Conservation (phyloP, 306 rosid species). For the Inga laurina region DNA sequence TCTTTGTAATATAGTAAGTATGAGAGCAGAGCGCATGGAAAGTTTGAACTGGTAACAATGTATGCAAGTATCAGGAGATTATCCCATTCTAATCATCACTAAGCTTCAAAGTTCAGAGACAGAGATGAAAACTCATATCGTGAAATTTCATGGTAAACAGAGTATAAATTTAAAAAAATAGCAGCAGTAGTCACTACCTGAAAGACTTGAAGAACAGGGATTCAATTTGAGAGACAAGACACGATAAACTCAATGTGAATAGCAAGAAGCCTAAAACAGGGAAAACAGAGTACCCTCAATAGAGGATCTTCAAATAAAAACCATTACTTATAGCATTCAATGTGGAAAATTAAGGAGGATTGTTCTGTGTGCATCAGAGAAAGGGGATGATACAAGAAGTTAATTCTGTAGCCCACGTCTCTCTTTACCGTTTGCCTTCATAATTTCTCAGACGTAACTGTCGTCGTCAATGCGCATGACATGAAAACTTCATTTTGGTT, state of each 20-base stretch:
- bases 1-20: neutral
- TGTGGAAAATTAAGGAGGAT: neutral
- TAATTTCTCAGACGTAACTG: neutral
- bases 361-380: neutral
- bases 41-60: neutral
- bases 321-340: neutral
- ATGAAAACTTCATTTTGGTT: neutral
- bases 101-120: neutral
- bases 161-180: neutral
- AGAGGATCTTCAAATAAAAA: neutral
- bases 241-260: neutral
- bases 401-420: neutral
- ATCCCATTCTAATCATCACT: neutral
- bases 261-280: neutral
- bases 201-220: neutral
- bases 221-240: neutral
- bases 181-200: neutral
- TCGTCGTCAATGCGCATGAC: neutral
- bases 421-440: constrained; percentile 2
- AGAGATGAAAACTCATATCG: neutral
- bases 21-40: neutral
- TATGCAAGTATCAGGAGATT: neutral
- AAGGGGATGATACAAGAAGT: neutral
- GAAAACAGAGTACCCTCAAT: neutral
- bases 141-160: neutral